Evolutionary conservation across 176 grass and related monocot genomes (phyloP).

Genomic region (Triticum turgidum): DNA sequence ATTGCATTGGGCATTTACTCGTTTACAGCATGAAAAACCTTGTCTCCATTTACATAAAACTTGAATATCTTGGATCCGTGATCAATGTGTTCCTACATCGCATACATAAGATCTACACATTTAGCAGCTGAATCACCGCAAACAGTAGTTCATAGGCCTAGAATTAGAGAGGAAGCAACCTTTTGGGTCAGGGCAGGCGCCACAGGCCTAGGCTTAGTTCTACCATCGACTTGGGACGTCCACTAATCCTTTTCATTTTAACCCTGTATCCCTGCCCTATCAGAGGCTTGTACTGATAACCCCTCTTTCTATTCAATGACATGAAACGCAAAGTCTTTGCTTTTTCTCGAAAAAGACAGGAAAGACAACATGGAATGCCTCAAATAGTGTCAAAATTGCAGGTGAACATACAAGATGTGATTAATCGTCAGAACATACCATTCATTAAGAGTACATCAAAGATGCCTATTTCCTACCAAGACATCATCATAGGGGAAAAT

Average conservation of each 20-base stretch:
- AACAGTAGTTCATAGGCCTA: background rate
- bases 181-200: no score
- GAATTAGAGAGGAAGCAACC: no score
- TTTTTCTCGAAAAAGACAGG: no score
- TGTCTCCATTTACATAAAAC: conserved; percentile 76
- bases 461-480: background rate
- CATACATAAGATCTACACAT: conserved; percentile 28
- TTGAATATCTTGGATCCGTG: conserved; percentile 90
- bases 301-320: no score
- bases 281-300: no score
- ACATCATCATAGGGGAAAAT: background rate
- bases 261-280: no score
- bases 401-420: background rate
- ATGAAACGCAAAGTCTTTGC: no score
- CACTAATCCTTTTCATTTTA: no score
- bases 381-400: background rate
- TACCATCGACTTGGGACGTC: no score
- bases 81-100: conserved; percentile 84
- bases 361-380: no score
- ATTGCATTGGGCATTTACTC: conserved; percentile 89
- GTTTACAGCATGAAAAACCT: conserved; percentile 81
- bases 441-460: background rate
- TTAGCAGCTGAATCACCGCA: background rate
- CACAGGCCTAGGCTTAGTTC: no score
- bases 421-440: background rate